Evolutionary conservation across 768 basidiomycete genomes (phyloP).

Genomic region (Amanita jacksonii): DNA sequence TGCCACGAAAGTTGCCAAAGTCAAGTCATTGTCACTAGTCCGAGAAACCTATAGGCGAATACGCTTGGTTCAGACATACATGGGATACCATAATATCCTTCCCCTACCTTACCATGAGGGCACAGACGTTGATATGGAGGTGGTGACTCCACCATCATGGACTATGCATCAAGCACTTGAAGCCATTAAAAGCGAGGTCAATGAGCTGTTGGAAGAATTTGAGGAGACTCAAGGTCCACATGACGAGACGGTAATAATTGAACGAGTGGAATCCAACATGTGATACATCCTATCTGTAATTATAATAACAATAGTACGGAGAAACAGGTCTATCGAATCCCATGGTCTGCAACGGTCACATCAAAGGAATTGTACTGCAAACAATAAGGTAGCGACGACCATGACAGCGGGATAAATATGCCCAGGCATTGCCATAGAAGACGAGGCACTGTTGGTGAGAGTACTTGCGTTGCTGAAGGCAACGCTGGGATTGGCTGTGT

Average conservation of each 20-base stretch:
- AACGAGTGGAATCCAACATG: background rate
- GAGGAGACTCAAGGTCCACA: constrained; percentile 20
- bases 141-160: constrained; percentile 37
- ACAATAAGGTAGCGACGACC: constrained; percentile 16
- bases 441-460: constrained; percentile 37
- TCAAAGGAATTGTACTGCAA: constrained; percentile 14
- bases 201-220: constrained; percentile 52
- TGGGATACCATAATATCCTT: constrained; percentile 54
- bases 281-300: too few species aligned
- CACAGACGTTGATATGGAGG: constrained; percentile 24
- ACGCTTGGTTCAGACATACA: constrained; percentile 47
- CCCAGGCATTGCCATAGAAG: constrained; percentile 7
- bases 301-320: too few species aligned
- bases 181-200: constrained; percentile 44
- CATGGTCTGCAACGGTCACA: too few species aligned
- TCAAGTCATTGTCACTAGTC: constrained; percentile 44
- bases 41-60: constrained; percentile 52
- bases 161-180: constrained; percentile 42
- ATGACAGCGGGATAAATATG: constrained; percentile 15
- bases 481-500: constrained; percentile 42
- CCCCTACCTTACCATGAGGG: constrained; percentile 30
- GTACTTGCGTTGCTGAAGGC: constrained; percentile 50
- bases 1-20: constrained; percentile 28
- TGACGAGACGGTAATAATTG: constrained; percentile 12
- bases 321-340: too few species aligned